Evolutionary conservation across 352 stramenopile genomes (phyloP).

Genomic region (Phytopythium cucurbitacearum): DNA sequence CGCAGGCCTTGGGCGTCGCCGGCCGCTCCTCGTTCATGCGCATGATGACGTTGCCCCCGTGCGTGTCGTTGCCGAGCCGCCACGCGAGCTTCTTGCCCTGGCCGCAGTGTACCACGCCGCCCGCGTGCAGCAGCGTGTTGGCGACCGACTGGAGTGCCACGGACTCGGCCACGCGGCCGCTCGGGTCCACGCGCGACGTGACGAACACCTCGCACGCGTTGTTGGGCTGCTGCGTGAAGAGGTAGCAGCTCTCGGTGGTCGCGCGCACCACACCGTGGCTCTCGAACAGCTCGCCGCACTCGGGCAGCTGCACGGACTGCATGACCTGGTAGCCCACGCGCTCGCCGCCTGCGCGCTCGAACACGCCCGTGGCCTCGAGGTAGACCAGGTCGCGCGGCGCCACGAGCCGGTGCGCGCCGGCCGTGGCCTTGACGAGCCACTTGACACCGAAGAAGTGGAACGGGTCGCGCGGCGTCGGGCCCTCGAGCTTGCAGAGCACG

Average conservation of each 20-base stretch:
- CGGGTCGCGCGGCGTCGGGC: constrained; percentile 44
- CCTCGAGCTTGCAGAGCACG: constrained; percentile 53
- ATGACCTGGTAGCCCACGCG: constrained; percentile 62
- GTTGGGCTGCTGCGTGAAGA: constrained; percentile 26
- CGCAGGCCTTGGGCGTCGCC: constrained; percentile 21
- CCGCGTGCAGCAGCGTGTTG: constrained; percentile 33
- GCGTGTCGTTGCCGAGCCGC: constrained; percentile 24
- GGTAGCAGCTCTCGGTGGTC: constrained; percentile 31
- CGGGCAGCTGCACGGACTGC: constrained; percentile 48
- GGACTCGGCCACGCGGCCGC: constrained; percentile 25
- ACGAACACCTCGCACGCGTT: constrained; percentile 36
- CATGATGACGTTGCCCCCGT: constrained; percentile 13
- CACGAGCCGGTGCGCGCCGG: constrained; percentile 35
- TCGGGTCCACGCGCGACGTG: constrained; percentile 23
- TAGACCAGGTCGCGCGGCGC: constrained; percentile 57
- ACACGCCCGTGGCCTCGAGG: constrained; percentile 59
- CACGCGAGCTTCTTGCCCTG: constrained; percentile 55
- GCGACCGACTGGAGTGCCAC: constrained; percentile 25
- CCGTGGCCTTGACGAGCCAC: constrained; percentile 53
- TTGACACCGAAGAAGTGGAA: constrained; percentile 70
- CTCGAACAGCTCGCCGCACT: constrained; percentile 27
- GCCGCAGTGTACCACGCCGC: constrained; percentile 34
- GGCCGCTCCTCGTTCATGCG: constrained; percentile 12
- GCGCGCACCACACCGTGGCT: constrained; percentile 30
- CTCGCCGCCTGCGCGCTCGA: constrained; percentile 36